A percentile compares a stretch with the other conserved stretches of the same genome.
Conservation (phyloP, 2,329 filamentous ascomycete genomes). For the Rosellinia necatrix region DNA sequence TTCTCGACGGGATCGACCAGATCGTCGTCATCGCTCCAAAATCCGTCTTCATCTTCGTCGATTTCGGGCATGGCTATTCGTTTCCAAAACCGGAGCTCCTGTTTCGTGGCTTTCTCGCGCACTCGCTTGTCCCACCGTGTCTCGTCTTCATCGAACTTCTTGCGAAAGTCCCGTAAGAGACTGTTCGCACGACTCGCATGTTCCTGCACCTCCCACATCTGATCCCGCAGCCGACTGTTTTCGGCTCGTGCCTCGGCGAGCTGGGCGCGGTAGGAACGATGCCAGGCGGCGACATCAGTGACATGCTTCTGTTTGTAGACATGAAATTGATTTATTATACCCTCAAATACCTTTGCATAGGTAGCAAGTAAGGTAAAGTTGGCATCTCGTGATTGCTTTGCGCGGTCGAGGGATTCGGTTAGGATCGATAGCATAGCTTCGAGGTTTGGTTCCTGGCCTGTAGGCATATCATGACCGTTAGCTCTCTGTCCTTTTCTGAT, state of each 20-base stretch:
- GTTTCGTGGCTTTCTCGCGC: conserved; percentile 56
- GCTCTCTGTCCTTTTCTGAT: background rate
- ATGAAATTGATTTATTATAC: conserved; percentile 67
- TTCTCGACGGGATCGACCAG: conserved; percentile 66
- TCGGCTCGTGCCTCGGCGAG: conserved; percentile 68
- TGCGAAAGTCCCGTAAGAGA: conserved; percentile 60
- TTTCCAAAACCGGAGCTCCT: conserved; percentile 70
- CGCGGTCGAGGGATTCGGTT: conserved; percentile 65
- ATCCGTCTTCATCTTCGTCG: conserved; percentile 60
- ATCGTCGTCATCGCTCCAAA: conserved; percentile 69
- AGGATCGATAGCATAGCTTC: conserved; percentile 66
- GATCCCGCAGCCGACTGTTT: conserved; percentile 65
- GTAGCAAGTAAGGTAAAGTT: conserved; percentile 62
- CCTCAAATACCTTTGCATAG: conserved; percentile 61
- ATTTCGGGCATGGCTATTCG: conserved; percentile 66
- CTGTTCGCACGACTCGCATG: conserved; percentile 64
- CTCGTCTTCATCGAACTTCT: conserved; percentile 60
- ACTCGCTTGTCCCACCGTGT: conserved; percentile 58
- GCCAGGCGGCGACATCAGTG: conserved; percentile 65
- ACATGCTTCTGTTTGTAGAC: conserved; percentile 68
- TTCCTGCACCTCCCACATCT: conserved; percentile 70
- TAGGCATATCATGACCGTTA: conserved; percentile 8
- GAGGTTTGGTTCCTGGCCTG: conserved; percentile 63
- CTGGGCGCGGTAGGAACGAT: conserved; percentile 68
- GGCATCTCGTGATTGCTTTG: conserved; percentile 63